Base-by-base conservation (phyloP, 768 basidiomycete genomes). In the Epithele typhae region DNA sequence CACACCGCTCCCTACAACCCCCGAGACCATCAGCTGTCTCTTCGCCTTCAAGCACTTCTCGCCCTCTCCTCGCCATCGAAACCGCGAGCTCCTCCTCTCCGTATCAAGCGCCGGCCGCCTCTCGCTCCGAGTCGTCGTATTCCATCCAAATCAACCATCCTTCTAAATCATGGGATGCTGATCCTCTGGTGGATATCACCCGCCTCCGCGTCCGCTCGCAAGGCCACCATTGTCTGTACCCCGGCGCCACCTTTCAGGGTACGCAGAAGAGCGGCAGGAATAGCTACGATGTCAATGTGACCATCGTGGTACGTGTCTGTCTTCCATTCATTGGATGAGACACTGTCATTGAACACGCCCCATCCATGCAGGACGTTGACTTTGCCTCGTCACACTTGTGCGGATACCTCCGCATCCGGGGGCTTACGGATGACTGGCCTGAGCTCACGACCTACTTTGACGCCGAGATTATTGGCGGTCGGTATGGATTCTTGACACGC, bases 361-460 rank as follows among this genome's bases (percentile, higher is more conserved):
- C 52, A 57, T 40, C n/a, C n/a, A n/a, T 55, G 37, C 24, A 93
- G 92, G 90, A 95, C 54, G 91, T 96, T 58, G 88, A 95, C 64
- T 87, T 96, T 57, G 67, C 82, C 3, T 80, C 84, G 12, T 92
- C 93, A 0, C 86, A 82, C 51, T 73, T 97, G 14, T 92, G 86
- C 56, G 95, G 95, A 18, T 95, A 94, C 64, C 82, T 98, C 33
- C 83, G 87, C 49, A 98, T 98, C 62, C 84, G 86, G 15, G 91
- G 92, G 23, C 70, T 97, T 41, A 97, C 94, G 33, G 83, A 94
- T 55, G 88, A 95, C 59, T 93, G 91, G 79, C 94, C 94, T 14
- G 89, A 94, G 64, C 77, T 97, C 34, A 96, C 93, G 5, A 97
- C 94, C 2, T 96, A 92, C 61, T 97, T 97, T 65, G 91, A 93